These are phyloP conservation scores for Lactarius deliciosus DNA, from an alignment of 768 basidiomycete genomes.

Conservation along the genomic window DNA sequence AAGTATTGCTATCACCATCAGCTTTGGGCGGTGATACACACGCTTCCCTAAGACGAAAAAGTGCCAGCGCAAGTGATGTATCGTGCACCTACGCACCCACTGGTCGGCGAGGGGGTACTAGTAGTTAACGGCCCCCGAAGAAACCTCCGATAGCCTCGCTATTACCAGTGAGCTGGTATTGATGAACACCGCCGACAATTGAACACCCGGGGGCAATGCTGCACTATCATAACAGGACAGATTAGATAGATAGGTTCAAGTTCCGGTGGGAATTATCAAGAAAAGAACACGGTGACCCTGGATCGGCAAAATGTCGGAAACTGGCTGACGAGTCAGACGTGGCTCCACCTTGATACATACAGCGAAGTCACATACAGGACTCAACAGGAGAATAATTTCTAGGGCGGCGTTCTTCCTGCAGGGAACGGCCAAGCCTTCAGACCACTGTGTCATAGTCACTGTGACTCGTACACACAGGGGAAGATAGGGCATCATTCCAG, in stretches of 20 bases:
- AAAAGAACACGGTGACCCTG: background rate
- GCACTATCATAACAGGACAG: background rate
- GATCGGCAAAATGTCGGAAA: background rate
- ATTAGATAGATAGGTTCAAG: background rate
- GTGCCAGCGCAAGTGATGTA: too few relatives aligned
- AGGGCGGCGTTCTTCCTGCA: too few relatives aligned
- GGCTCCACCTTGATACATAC: too few relatives aligned
- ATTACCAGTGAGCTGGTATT: background rate
- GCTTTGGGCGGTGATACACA: too few relatives aligned
- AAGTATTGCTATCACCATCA: background rate
- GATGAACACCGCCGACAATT: background rate
- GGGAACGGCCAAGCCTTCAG: too few relatives aligned
- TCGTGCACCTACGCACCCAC: too few relatives aligned
- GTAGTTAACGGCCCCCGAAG: background rate
- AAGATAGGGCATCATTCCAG: background rate
- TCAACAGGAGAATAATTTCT: too few relatives aligned
- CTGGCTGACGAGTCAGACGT: too few relatives aligned
- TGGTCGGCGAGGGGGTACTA: too few relatives aligned
- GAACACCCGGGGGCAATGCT: background rate
- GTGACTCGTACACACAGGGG: background rate
- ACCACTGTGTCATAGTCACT: too few relatives aligned
- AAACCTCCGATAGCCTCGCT: background rate
- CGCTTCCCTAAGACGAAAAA: too few relatives aligned
- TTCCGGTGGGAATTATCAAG: background rate
- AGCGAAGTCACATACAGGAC: too few relatives aligned